These are phyloP conservation scores for Colletotrichum musicola DNA, from an alignment of 2,329 filamentous ascomycete genomes.

Conservation along the genomic window DNA sequence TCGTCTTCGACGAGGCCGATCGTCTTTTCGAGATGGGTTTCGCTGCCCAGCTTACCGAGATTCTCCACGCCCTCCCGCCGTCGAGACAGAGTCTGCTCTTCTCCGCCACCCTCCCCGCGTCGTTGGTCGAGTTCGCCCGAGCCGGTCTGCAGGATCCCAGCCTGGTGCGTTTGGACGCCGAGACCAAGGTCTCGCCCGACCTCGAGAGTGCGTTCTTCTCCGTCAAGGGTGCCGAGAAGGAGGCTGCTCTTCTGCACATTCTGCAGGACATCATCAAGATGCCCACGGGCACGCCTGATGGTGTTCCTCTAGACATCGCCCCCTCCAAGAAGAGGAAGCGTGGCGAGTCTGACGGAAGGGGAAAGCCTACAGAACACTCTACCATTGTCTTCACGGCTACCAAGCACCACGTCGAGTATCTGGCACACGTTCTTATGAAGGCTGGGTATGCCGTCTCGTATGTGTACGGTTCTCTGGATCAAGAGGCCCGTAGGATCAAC, in stretches of 20 bases:
- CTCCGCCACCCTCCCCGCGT: constrained; percentile 94
- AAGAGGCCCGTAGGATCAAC: constrained; percentile 91
- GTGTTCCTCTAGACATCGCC: constrained; percentile 59
- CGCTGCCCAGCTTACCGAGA: constrained; percentile 91
- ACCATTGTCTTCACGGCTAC: constrained; percentile 96
- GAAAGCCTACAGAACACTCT: constrained; percentile 87
- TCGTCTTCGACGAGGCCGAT: constrained; percentile 98
- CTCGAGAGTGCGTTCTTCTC: constrained; percentile 96
- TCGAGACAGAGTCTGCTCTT: constrained; percentile 93
- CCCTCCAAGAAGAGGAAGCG: constrained; percentile 80
- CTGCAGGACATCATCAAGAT: constrained; percentile 94
- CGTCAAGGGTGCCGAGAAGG: constrained; percentile 92
- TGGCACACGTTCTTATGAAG: constrained; percentile 81
- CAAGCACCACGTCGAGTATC: constrained; percentile 97
- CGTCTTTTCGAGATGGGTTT: constrained; percentile 99
- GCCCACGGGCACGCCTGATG: constrained; percentile 74
- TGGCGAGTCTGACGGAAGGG: constrained; percentile 63
- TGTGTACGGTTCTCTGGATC: constrained; percentile 94
- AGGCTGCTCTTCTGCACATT: constrained; percentile 89
- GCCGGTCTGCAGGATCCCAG: constrained; percentile 94
- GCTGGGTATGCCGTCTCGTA: constrained; percentile 93
- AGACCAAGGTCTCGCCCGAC: constrained; percentile 96
- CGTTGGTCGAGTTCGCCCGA: constrained; percentile 93
- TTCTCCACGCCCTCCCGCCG: constrained; percentile 86
- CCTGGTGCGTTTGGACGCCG: constrained; percentile 89